Base-by-base conservation (phyloP, 768 basidiomycete genomes). In the Phallus indusiatus region DNA sequence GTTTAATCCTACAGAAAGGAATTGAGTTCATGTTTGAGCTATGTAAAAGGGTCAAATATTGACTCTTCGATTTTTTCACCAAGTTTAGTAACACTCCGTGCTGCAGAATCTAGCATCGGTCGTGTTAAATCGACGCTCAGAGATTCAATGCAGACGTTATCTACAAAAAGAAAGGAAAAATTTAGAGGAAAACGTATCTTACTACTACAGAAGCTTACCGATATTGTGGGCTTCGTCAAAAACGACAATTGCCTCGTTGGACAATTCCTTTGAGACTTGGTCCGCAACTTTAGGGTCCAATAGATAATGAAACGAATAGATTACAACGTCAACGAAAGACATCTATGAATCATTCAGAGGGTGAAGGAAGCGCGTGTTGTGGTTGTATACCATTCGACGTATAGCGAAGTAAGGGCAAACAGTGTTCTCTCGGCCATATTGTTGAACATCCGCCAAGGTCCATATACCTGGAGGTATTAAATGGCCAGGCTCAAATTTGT, bases 171-270 rank as follows among this genome's bases (percentile, higher is more conserved):
- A 47, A 36, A 55, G 16, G 36, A 37, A 8, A 37, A 10, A 2
- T 42, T 42, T 42, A 10, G 42, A n/a, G 35, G 47, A 21, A 53
- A 28, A 34, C 1, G 21, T 17, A 22, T 36, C 47, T 22, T 20
- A 46, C 28, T 35, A 54, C 55, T 35, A 56, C 42, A 42, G 55
- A 17, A 24, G 63, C 78, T 59, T 65, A 94, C 94, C 94, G 54
- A 99, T 99, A 69, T 99, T 99, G 72, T 99, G 96, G 16, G 96
- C 96, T 69, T 99, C 96, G 67, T 99, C 96, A 67, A 99, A 99
- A 1, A 99, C 96, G 42, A 99, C 94, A 55, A 99, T 99, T 33
- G 93, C 88, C 69, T 99, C 96, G 67, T 97, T 98, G 8, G 89
- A 90, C 74, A 99, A 78, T 70, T 99, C 96, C 68, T 92, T 94